Evolutionary conservation across 2,329 filamentous ascomycete genomes (phyloP), one percentile per base, ranked within the genome.

Genomic region (Blastomyces silverae): DNA sequence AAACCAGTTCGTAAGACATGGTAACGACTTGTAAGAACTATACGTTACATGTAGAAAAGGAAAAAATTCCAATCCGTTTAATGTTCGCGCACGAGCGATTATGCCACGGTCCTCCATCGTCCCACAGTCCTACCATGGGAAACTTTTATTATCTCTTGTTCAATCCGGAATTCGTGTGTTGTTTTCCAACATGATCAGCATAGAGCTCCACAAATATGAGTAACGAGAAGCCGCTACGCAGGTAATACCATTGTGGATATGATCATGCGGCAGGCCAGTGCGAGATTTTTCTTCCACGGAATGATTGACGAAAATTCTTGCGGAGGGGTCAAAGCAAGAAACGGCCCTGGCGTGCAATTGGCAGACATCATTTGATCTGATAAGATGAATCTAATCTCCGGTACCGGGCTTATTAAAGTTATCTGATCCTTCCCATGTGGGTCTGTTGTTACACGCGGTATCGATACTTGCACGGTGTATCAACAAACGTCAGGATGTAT

Each of bases 401-500:
- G 42, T 42, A 28, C 39, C 61, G 61, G 48, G 22, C 50, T 17
- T 2, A 58, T 37, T 58, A 48, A 37, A 34, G 52, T 63, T 63
- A 63, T 63, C 62, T 58, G 62, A 63, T 63, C 62, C 62, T 37
- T 48, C 20, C 52, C 37, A 63, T 25, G 62, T 63, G 61, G 61
- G 37, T 31, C 15, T 3, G 8, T 13, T 50, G 13, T 22, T 34
- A 31, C 52, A 6, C 52, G 13, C 15, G 7, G 37, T 60, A 61
- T 48, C 46, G 1, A 17, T 7, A 4, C 3, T 31, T 10, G 15
- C 25, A 11, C 4, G 0, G 5, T 10, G 31, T 22, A 56, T n/a
- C 20, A 22, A 7, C 20, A 37, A 7, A 55, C 17, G 20, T 22
- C 1, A 48, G 53, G 28, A 42, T 60, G 17, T 22, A 3, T 60